Conservation (phyloP, 257 asterid species). For the Solanum virginianum region DNA sequence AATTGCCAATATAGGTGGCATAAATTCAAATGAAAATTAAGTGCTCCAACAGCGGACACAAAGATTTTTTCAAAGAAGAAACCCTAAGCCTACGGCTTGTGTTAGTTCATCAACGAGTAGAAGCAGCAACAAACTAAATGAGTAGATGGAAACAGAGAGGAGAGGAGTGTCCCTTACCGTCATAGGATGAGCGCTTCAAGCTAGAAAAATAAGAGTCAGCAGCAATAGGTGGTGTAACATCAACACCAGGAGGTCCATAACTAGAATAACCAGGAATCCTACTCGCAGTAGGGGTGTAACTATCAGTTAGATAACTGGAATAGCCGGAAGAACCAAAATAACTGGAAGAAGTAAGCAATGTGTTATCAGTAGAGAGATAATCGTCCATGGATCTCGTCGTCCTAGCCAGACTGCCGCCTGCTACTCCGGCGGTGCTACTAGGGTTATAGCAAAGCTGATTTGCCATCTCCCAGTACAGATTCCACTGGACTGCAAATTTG, state of each 20-base stretch:
- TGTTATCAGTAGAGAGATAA: slow-evolving; percentile 28
- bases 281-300: slow-evolving; percentile 17
- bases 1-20: background rate
- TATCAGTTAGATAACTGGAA: slow-evolving; percentile 20
- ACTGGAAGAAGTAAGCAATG: slow-evolving; percentile 44
- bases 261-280: slow-evolving; percentile 14
- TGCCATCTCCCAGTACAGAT: slow-evolving; percentile 23
- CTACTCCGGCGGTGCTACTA: slow-evolving; percentile 26
- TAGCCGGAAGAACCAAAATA: slow-evolving; percentile 36
- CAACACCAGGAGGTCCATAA: slow-evolving; percentile 75
- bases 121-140: background rate
- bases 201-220: slow-evolving; percentile 41
- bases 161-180: slow-evolving; percentile 30
- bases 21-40: background rate
- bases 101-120: background rate
- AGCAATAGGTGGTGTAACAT: slow-evolving; percentile 26
- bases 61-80: background rate
- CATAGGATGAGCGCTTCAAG: slow-evolving; percentile 61
- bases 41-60: background rate
- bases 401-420: slow-evolving; percentile 17
- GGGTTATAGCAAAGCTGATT: slow-evolving; percentile 46
- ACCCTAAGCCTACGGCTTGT: background rate
- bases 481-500: background rate
- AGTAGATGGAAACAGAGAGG: background rate
- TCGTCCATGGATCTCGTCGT: slow-evolving; percentile 42